Evolutionary conservation across 2,329 filamentous ascomycete species (phyloP).

Genomic region (Orbilia blumenaviensis): DNA sequence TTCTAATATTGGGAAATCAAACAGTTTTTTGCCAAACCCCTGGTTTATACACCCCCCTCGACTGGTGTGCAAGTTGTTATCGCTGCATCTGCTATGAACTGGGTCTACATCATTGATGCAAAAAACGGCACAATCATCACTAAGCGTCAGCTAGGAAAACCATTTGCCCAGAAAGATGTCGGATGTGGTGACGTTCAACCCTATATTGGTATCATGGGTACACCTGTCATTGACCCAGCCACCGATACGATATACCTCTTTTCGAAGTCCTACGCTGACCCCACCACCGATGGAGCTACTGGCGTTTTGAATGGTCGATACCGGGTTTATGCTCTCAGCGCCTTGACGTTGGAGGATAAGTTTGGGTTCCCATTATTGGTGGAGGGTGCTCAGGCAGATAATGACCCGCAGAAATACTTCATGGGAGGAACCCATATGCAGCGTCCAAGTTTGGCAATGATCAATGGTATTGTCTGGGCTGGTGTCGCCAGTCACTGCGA

Average conservation of each 20-base stretch:
- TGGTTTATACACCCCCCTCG: slow-evolving; percentile 62
- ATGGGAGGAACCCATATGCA: slow-evolving; percentile 67
- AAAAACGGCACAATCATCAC: slow-evolving; percentile 61
- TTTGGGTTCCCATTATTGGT: slow-evolving; percentile 65
- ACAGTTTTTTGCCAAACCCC: slow-evolving; percentile 65
- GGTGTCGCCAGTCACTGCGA: slow-evolving; percentile 69
- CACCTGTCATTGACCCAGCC: slow-evolving; percentile 62
- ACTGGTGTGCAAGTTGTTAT: slow-evolving; percentile 61
- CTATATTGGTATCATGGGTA: slow-evolving; percentile 43
- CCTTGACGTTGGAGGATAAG: slow-evolving; percentile 60
- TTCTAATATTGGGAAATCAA: no score
- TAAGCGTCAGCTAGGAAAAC: slow-evolving; percentile 62
- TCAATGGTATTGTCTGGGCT: slow-evolving; percentile 65
- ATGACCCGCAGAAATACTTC: slow-evolving; percentile 65
- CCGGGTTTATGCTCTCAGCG: slow-evolving; percentile 58
- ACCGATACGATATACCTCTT: slow-evolving; percentile 64
- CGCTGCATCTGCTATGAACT: slow-evolving; percentile 58
- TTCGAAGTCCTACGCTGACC: slow-evolving; percentile 62
- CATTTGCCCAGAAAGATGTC: slow-evolving; percentile 66
- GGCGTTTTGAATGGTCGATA: slow-evolving; percentile 58
- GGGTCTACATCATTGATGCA: slow-evolving; percentile 62
- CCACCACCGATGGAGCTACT: slow-evolving; percentile 55
- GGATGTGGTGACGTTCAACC: slow-evolving; percentile 60
- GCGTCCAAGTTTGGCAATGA: slow-evolving; percentile 65
- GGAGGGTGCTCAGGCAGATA: slow-evolving; percentile 64